Evolutionary conservation across 176 grass and related monocot genomes (phyloP).

Genomic region (Oryza australiensis): DNA sequence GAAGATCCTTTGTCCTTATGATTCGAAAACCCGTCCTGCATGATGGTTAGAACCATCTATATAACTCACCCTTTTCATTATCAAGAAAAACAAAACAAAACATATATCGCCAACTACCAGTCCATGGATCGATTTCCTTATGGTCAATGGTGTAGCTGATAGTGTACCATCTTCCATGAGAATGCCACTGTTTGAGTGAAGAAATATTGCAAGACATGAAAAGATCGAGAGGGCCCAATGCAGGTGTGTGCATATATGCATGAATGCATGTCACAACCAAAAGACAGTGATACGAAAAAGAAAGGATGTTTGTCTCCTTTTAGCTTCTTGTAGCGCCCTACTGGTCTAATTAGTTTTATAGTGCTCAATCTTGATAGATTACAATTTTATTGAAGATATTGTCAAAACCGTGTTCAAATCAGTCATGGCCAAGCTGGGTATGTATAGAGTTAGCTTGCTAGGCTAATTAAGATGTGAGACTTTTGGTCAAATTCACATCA

Average conservation of each 20-base stretch:
- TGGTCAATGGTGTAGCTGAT: neutral
- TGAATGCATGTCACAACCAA: neutral
- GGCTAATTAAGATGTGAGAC: conserved; percentile 2
- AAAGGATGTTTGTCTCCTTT: conserved; percentile 3
- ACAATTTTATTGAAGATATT: neutral
- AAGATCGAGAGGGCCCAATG: neutral
- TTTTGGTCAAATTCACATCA: neutral
- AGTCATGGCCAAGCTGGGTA: neutral
- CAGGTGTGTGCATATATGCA: neutral
- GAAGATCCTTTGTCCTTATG: too few species aligned
- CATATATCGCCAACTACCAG: neutral
- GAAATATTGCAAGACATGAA: neutral
- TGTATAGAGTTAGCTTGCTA: neutral
- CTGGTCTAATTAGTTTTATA: neutral
- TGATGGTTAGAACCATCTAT: too few species aligned
- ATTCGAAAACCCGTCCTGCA: too few species aligned
- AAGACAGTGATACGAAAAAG: neutral
- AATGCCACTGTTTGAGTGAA: neutral
- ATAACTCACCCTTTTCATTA: neutral
- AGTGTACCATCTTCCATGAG: neutral
- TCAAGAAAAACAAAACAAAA: neutral
- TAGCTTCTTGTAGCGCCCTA: neutral
- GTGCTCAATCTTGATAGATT: neutral
- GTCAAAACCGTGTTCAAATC: conserved; percentile 24
- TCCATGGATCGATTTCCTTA: neutral